These are phyloP conservation scores for Candida sakaeoensis DNA, from an alignment of 805 yeast genomes.

Conservation along the genomic window DNA sequence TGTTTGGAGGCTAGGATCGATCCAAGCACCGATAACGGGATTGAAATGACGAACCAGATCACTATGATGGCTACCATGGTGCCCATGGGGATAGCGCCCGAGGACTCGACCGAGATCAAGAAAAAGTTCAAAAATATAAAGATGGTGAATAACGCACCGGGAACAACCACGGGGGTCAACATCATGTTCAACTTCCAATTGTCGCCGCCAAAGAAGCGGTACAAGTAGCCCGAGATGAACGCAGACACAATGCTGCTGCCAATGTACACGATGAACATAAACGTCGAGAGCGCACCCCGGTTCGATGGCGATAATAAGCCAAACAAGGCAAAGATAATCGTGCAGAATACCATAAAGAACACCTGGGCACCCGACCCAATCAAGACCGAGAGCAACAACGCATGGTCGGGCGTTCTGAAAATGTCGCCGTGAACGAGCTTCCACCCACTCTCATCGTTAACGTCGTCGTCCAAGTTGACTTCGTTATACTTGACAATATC, in stretches of 20 bases:
- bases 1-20: conserved; percentile 71
- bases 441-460: conserved; percentile 96
- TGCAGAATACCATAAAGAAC: conserved; percentile 67
- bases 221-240: conserved; percentile 77
- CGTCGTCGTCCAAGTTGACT: conserved; percentile 79
- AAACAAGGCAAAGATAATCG: conserved; percentile 77
- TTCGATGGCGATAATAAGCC: conserved; percentile 93
- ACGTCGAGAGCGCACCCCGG: conserved; percentile 89
- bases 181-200: conserved; percentile 84
- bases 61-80: conserved; percentile 77
- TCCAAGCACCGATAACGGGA: conserved; percentile 84
- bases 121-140: conserved; percentile 78
- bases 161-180: conserved; percentile 80
- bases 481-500: conserved; percentile 90
- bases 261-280: conserved; percentile 81
- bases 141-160: conserved; percentile 64
- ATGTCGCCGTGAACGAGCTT: conserved; percentile 93
- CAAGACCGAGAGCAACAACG: conserved; percentile 70
- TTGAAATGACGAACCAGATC: conserved; percentile 82
- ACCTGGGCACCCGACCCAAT: conserved; percentile 89
- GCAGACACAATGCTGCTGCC: conserved; percentile 81
- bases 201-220: conserved; percentile 88
- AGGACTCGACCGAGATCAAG: conserved; percentile 70
- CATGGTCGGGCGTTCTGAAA: conserved; percentile 74
- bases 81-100: conserved; percentile 93